phyloP scores from a whole-genome alignment of 2,329 filamentous ascomycete genomes.

The Pseudocercospora macadamiae region DNA sequence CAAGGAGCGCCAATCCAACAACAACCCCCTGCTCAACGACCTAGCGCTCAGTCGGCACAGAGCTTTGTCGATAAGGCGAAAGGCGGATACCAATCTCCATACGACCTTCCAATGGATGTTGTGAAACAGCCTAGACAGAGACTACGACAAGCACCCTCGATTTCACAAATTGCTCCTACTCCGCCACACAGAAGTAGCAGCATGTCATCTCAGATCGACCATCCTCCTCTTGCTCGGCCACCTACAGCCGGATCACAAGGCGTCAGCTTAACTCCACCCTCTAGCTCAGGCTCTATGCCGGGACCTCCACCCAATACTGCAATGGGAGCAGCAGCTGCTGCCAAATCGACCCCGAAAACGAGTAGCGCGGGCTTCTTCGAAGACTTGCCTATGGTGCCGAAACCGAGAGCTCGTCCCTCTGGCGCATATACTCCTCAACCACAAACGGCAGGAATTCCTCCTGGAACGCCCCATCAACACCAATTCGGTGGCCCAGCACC shows the following conservation, averaged over 20 bases:
- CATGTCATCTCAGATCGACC: conserved; percentile 24
- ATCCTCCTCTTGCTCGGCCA: conserved; percentile 10
- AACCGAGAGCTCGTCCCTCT: conserved; percentile 40
- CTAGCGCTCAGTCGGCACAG: conserved; percentile 58
- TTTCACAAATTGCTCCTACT: conserved; percentile 41
- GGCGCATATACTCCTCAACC: conserved; percentile 34
- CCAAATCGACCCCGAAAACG: conserved; percentile 30
- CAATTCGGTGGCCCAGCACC: conserved; percentile 20
- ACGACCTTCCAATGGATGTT: conserved; percentile 91
- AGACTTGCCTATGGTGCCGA: conserved; percentile 50
- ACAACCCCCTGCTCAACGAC: conserved; percentile 44
- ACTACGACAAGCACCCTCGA: conserved; percentile 36
- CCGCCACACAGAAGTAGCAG: conserved; percentile 65
- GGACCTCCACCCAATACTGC: conserved; percentile 18
- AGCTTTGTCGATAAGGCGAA: conserved; percentile 92
- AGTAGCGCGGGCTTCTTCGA: conserved; percentile 52
- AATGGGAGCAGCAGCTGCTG: conserved; percentile 16
- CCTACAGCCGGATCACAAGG: conserved; percentile 11
- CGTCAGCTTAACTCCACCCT: conserved; percentile 42
- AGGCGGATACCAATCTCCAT: conserved; percentile 89
- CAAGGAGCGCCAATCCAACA: conserved; percentile 22
- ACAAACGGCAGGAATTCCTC: conserved; percentile 16
- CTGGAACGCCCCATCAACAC: conserved; percentile 17
- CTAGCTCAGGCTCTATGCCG: conserved; percentile 40
- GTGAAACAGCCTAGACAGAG: conserved; percentile 68